These are phyloP conservation scores for Didymella pinodella DNA, from an alignment of 2,329 filamentous ascomycete genomes.

Conservation along the genomic window DNA sequence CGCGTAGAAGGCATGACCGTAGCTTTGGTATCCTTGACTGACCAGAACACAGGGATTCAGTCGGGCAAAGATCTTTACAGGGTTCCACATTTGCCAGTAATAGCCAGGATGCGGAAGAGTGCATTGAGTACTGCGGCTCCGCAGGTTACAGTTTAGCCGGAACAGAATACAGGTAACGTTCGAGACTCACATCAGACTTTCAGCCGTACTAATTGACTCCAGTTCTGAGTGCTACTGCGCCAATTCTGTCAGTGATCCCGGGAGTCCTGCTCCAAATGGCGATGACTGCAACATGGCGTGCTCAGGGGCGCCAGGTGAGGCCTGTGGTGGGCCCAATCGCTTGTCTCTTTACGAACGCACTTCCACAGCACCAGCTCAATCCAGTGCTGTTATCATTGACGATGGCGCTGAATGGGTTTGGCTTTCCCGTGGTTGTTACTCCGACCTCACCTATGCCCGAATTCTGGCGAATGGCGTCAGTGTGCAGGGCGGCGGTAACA, in stretches of 20 bases:
- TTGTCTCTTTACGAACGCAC: constrained; percentile 27
- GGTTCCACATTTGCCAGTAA: constrained; percentile 20
- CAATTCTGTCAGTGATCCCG: constrained; percentile 32
- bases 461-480: constrained; percentile 12
- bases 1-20: neutral
- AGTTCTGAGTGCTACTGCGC: constrained; percentile 34
- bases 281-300: constrained; percentile 39
- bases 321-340: constrained; percentile 36
- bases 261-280: constrained; percentile 21
- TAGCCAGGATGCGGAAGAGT: constrained; percentile 40
- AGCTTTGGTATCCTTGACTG: neutral
- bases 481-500: constrained; percentile 15
- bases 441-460: constrained; percentile 17
- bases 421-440: constrained; percentile 21
- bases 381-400: neutral
- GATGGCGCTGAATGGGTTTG: constrained; percentile 9
- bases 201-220: neutral
- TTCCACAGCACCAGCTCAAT: constrained; percentile 4
- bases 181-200: neutral
- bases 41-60: constrained; percentile 20
- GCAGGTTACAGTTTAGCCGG: constrained; percentile 43
- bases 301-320: constrained; percentile 32
- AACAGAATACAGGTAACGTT: constrained; percentile 44
- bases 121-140: constrained; percentile 37
- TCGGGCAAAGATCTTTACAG: constrained; percentile 26